A percentile compares a stretch with the other conserved stretches of the same genome.
Evolutionary conservation across 331 rosid genomes (phyloP).

Genomic region (Spiraea crenata): DNA sequence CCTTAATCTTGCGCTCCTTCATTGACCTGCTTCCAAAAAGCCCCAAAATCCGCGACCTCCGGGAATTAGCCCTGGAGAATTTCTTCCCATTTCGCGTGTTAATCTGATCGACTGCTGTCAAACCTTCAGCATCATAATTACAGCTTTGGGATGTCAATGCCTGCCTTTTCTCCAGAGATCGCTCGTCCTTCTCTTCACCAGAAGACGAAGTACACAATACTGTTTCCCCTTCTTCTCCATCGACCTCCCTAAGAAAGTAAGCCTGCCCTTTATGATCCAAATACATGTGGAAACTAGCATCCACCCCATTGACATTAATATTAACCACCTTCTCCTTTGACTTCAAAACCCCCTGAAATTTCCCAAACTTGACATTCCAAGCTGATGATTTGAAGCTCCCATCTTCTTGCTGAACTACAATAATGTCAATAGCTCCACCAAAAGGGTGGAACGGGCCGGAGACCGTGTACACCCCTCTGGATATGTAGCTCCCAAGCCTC

Average conservation of each 20-base stretch:
- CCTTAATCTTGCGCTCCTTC: conserved; percentile 35
- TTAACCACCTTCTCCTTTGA: conserved; percentile 63
- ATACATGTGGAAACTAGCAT: conserved; percentile 67
- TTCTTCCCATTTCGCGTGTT: conserved; percentile 37
- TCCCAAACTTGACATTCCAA: conserved; percentile 88
- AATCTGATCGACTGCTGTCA: conserved; percentile 30
- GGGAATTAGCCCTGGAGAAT: conserved; percentile 38
- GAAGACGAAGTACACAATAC: conserved; percentile 37
- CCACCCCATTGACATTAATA: conserved; percentile 66
- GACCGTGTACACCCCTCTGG: conserved; percentile 70
- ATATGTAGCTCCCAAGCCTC: conserved; percentile 67
- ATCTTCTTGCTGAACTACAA: conserved; percentile 79
- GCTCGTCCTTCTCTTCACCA: conserved; percentile 44
- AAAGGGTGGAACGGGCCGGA: conserved; percentile 87
- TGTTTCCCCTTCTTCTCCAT: conserved; percentile 48
- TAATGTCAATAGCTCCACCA: conserved; percentile 95
- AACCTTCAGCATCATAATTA: conserved; percentile 27
- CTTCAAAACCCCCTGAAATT: conserved; percentile 90
- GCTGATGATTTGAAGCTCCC: conserved; percentile 88
- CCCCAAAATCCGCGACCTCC: conserved; percentile 45
- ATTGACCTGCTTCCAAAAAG: conserved; percentile 52
- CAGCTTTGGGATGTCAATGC: conserved; percentile 38
- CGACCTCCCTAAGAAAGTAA: conserved; percentile 66
- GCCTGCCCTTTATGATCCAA: conserved; percentile 84
- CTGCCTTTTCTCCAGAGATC: conserved; percentile 23